phyloP scores from a whole-genome alignment of 805 yeast species.

The Cyberlindnera mrakii region DNA sequence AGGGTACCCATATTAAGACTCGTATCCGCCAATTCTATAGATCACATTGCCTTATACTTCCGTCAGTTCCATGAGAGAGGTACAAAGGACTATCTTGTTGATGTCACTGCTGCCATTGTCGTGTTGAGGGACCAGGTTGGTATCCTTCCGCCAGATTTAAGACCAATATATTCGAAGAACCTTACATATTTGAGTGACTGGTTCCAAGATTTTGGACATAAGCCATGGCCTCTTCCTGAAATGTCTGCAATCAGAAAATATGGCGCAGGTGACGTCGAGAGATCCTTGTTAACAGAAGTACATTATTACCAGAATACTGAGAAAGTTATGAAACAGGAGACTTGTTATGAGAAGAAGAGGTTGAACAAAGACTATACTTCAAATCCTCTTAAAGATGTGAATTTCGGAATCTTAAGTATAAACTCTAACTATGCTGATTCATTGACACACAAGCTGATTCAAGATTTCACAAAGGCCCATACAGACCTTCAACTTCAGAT shows the following conservation, averaged over 20 bases:
- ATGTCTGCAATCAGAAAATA: constrained; percentile 57
- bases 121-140: constrained; percentile 81
- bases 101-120: constrained; percentile 75
- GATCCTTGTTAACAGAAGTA: constrained; percentile 69
- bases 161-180: constrained; percentile 67
- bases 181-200: constrained; percentile 58
- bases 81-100: constrained; percentile 45
- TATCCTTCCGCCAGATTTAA: constrained; percentile 67
- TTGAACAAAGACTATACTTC: constrained; percentile 61
- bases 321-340: constrained; percentile 35
- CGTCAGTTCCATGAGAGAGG: constrained; percentile 25
- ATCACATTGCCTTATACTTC: constrained; percentile 64
- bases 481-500: constrained; percentile 36
- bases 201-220: constrained; percentile 37
- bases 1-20: constrained; percentile 58
- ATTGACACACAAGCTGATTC: constrained; percentile 59
- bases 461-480: constrained; percentile 46
- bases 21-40: constrained; percentile 74
- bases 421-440: constrained; percentile 33
- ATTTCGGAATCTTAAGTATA: constrained; percentile 45
- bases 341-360: constrained; percentile 54
- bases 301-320: constrained; percentile 41
- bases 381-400: constrained; percentile 57
- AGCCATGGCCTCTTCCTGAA: constrained; percentile 77
- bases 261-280: constrained; percentile 71